Conservation (phyloP, 768 basidiomycete genomes). For the Mycena crocata region DNA sequence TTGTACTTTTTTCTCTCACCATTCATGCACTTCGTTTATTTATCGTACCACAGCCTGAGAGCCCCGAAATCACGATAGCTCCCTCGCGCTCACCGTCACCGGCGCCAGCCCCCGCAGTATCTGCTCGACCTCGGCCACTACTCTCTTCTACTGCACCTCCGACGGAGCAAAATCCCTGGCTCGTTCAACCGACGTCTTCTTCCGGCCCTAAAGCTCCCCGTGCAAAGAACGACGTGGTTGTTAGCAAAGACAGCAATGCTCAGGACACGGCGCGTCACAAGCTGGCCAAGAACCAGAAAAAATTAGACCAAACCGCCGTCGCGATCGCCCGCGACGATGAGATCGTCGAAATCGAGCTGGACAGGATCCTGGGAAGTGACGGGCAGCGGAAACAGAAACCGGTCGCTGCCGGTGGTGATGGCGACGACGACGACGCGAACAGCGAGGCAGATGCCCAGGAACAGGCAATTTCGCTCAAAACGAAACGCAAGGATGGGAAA, state of each 20-base stretch:
- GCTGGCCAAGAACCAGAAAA: slow-evolving; percentile 73
- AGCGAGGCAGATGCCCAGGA: slow-evolving; percentile 83
- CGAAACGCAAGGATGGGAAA: slow-evolving; percentile 56
- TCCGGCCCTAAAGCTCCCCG: slow-evolving; percentile 61
- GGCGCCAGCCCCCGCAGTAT: slow-evolving; percentile 12
- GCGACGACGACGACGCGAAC: slow-evolving; percentile 59
- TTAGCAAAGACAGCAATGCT: slow-evolving; percentile 73
- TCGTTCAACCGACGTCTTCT: slow-evolving; percentile 51
- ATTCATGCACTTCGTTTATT: not conserved
- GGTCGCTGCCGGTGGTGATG: slow-evolving; percentile 37
- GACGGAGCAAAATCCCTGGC: slow-evolving; percentile 82
- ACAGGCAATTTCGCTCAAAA: slow-evolving; percentile 48
- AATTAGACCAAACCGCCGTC: slow-evolving; percentile 62
- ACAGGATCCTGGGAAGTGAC: slow-evolving; percentile 56
- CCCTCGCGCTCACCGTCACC: slow-evolving; percentile 27
- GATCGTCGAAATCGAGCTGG: slow-evolving; percentile 78
- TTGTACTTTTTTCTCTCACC: slow-evolving; percentile 24
- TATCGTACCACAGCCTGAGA: slow-evolving; percentile 1
- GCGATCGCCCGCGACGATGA: slow-evolving; percentile 80
- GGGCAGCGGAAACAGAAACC: slow-evolving; percentile 51
- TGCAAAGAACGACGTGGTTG: slow-evolving; percentile 79
- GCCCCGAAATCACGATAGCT: not conserved
- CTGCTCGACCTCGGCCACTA: slow-evolving; percentile 29
- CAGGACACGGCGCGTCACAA: slow-evolving; percentile 78
- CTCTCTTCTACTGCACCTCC: slow-evolving; percentile 36